phyloP scores from a whole-genome alignment of 116 monocot genomes.

The Papilionanthe hybrid region DNA sequence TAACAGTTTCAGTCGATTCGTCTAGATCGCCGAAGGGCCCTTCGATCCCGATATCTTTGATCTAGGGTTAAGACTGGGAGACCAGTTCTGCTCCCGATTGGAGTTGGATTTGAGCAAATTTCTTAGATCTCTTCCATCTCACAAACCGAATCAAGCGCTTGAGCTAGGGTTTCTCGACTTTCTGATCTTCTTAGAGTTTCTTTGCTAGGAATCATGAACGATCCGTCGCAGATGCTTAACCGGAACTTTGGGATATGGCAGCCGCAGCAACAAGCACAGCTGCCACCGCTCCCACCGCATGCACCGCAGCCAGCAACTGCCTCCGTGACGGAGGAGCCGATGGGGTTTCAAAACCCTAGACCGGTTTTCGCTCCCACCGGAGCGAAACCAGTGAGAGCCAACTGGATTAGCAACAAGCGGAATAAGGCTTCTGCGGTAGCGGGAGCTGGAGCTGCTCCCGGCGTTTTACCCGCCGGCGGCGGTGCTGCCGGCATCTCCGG shows the following conservation, averaged over 20 bases:
- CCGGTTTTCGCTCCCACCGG: constrained; percentile 19
- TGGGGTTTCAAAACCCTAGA: constrained; percentile 21
- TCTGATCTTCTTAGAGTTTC: constrained; percentile 4
- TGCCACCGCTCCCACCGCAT: constrained; percentile 13
- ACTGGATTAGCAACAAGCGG: constrained; percentile 42
- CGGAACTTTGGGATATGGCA: constrained; percentile 45
- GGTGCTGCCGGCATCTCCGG: constrained; percentile 9
- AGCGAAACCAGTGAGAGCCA: constrained; percentile 9
- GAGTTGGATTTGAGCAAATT: background rate
- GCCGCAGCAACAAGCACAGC: background rate
- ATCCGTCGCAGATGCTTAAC: constrained; percentile 47
- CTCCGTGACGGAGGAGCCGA: constrained; percentile 13
- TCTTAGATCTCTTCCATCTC: background rate
- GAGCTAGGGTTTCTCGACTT: background rate
- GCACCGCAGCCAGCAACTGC: constrained; percentile 9
- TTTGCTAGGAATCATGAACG: constrained; percentile 32
- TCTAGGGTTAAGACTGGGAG: background rate
- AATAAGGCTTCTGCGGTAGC: constrained; percentile 17
- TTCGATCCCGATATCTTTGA: background rate
- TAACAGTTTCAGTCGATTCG: background rate
- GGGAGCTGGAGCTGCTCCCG: background rate
- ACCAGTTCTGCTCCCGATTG: background rate
- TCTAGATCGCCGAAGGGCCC: too few species aligned
- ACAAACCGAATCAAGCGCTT: background rate
- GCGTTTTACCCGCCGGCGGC: background rate